Conservation (phyloP, 768 basidiomycete genomes). For the Collybia nuda region DNA sequence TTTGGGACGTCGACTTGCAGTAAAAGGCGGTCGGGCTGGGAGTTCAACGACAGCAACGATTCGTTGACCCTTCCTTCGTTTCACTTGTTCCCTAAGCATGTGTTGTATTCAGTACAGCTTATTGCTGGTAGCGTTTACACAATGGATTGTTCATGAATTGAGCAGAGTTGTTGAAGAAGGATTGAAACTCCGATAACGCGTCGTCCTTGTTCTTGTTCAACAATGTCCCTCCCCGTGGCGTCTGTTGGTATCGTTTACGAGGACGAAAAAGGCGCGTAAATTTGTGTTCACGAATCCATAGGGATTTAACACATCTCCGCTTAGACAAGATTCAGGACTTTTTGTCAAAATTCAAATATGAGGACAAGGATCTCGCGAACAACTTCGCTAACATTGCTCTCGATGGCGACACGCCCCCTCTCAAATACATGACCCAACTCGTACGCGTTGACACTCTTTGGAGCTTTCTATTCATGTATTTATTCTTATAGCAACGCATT, state of each 20-base stretch:
- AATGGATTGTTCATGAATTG: too few relatives aligned
- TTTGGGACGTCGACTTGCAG: not conserved
- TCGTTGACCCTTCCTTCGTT: constrained; percentile 7
- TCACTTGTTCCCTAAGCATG: too few relatives aligned
- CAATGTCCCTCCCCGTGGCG: constrained; percentile 67
- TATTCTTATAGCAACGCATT: constrained; percentile 69
- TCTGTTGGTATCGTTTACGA: constrained; percentile 66
- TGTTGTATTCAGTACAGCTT: too few relatives aligned
- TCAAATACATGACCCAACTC: constrained; percentile 84
- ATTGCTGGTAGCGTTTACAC: too few relatives aligned
- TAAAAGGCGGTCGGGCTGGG: constrained; percentile 4
- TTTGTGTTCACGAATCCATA: too few relatives aligned
- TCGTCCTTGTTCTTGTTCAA: constrained; percentile 23
- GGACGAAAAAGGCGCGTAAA: constrained; percentile 61
- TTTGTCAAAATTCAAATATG: constrained; percentile 64
- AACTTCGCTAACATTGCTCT: constrained; percentile 74
- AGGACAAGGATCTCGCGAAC: constrained; percentile 63
- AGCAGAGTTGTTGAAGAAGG: not conserved
- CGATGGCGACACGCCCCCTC: constrained; percentile 44
- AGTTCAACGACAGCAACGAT: constrained; percentile 17
- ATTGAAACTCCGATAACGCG: constrained; percentile 38
- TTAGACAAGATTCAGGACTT: constrained; percentile 72
- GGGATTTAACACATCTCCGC: constrained; percentile 5
- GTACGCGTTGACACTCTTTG: constrained; percentile 48
- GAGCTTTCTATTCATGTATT: constrained; percentile 15